These are phyloP conservation scores for Bimuria novae-zelandiae DNA, from an alignment of 2,329 filamentous ascomycete genomes.

Conservation along the genomic window DNA sequence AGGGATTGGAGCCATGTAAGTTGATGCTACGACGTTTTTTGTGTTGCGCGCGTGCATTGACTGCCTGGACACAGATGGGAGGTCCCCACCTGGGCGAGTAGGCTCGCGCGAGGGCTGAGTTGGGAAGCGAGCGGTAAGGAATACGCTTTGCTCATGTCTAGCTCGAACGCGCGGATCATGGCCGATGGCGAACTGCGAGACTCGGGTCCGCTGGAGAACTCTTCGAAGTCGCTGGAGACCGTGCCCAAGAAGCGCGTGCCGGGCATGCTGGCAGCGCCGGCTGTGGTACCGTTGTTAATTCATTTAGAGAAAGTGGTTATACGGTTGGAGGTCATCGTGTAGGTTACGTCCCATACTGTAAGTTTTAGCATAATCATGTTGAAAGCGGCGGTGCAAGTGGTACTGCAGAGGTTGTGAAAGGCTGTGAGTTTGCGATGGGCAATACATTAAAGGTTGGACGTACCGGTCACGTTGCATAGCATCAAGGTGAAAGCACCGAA, in stretches of 20 bases:
- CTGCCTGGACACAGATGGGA: too few relatives aligned
- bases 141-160: slow-evolving; percentile 16
- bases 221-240: slow-evolving; percentile 6
- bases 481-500: slow-evolving; percentile 10
- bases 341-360: slow-evolving; percentile 14
- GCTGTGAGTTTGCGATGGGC: too few relatives aligned
- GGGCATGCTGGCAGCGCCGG: slow-evolving; percentile 16
- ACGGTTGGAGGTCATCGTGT: not conserved
- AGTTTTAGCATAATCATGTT: not conserved
- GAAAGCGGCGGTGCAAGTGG: too few relatives aligned
- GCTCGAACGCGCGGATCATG: slow-evolving; percentile 13
- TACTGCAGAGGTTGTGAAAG: too few relatives aligned
- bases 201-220: not conserved
- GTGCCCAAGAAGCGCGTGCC: slow-evolving; percentile 2
- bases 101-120: slow-evolving; percentile 2
- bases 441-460: too few relatives aligned
- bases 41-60: too few relatives aligned
- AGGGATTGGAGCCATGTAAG: too few relatives aligned
- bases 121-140: slow-evolving; percentile 13
- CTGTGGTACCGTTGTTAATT: slow-evolving; percentile 15
- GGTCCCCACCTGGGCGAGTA: slow-evolving; percentile 10
- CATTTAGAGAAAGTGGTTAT: slow-evolving; percentile 4
- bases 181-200: slow-evolving; percentile 4
- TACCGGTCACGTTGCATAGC: slow-evolving; percentile 17
- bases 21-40: too few relatives aligned